These are phyloP conservation scores for Linaria vulgaris DNA, from an alignment of 257 asterid genomes.

Conservation along the genomic window DNA sequence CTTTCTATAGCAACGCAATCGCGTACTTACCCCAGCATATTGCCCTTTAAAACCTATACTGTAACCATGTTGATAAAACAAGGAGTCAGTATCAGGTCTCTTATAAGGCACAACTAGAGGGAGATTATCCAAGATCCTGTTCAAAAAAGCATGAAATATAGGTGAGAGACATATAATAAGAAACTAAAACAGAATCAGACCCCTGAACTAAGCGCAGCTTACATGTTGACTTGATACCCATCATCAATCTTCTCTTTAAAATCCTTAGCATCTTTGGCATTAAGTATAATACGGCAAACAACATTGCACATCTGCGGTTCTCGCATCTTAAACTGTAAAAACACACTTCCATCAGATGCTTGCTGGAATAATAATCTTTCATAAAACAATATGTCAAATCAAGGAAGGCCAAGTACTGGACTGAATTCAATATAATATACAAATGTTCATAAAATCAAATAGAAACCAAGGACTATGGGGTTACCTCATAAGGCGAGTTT, in stretches of 20 bases:
- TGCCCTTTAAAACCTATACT: slow-evolving; percentile 70
- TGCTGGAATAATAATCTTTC: too few species aligned
- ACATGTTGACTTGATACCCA: slow-evolving; percentile 61
- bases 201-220: slow-evolving; percentile 12
- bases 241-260: too few species aligned
- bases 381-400: not conserved
- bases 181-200: not conserved
- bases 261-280: slow-evolving; percentile 51
- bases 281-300: slow-evolving; percentile 38
- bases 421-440: not conserved
- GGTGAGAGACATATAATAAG: too few species aligned
- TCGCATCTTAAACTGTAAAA: slow-evolving; percentile 59
- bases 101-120: slow-evolving; percentile 79
- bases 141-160: slow-evolving; percentile 23
- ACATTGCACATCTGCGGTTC: slow-evolving; percentile 56
- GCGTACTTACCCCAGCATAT: slow-evolving; percentile 70
- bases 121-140: slow-evolving; percentile 90
- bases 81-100: slow-evolving; percentile 48
- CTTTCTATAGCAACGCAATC: slow-evolving; percentile 12
- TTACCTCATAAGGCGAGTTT: slow-evolving; percentile 64
- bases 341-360: slow-evolving; percentile 19
- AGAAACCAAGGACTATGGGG: not conserved
- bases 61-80: slow-evolving; percentile 73
- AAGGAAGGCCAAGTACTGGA: not conserved
- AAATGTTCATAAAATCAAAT: slow-evolving; percentile 1